Conservation (phyloP, 495 filamentous ascomycete species). For the Talaromyces wortmannii region DNA sequence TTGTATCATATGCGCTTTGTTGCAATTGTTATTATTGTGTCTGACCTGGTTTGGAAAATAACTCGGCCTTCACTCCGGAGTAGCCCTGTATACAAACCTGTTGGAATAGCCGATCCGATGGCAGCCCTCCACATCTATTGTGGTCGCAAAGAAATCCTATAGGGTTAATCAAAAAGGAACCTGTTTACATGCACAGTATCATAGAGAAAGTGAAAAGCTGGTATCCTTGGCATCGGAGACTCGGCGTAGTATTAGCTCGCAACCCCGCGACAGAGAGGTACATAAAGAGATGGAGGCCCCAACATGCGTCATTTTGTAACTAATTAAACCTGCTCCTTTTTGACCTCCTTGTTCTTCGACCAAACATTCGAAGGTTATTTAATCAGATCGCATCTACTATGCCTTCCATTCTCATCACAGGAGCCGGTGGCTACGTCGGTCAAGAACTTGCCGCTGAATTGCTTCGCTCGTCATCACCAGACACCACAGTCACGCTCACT, state of each 20-base stretch:
- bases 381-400: neutral
- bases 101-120: neutral
- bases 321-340: neutral
- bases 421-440: conserved; percentile 65
- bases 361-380: neutral
- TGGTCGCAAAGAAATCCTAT: neutral
- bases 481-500: conserved; percentile 53
- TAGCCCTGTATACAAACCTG: neutral
- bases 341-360: neutral
- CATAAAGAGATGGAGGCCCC: neutral
- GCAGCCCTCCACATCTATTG: neutral
- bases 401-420: conserved; percentile 61
- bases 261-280: neutral
- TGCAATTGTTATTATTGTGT: neutral
- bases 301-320: neutral
- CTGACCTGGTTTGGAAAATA: neutral
- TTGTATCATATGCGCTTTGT: too few relatives aligned
- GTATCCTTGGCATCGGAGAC: neutral
- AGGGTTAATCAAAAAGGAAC: neutral
- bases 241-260: neutral
- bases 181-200: too few relatives aligned
- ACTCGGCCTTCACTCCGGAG: conserved; percentile 1
- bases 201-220: neutral
- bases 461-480: conserved; percentile 40
- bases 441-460: conserved; percentile 58